Base-by-base conservation (phyloP, 2,329 filamentous ascomycete genomes). In the Cryphonectria carpinicola region DNA sequence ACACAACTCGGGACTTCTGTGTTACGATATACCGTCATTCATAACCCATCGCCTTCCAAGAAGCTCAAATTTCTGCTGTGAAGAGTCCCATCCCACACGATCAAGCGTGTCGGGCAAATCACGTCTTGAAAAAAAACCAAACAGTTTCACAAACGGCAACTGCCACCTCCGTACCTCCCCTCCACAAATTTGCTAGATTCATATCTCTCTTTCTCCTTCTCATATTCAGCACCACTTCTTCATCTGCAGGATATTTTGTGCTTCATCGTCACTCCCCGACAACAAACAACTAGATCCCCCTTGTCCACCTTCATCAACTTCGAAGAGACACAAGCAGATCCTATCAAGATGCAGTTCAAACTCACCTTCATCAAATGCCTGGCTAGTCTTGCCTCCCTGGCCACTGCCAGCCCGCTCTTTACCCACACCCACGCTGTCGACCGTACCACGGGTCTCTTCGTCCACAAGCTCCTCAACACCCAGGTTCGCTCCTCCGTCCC, bases 311-410 rank as follows among this genome's bases (percentile, higher is more conserved):
- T 6, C n/a, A n/a, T 46, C 13, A 10, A 22, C 61, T 6, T 4
- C 61, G 14, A 39, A 39, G 37, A 17, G 13, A 17, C 39, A 22
- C 39, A 17, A 13, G n/a, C 37, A n/a, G 3, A 49, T n/a, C 43
- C 43, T 46, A 17, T 41, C 61, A 64, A n/a, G 37, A 64, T 64
- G 61, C n/a, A 43, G 25, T 14, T 43, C 39, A 28, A n/a, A 46
- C 2, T 11, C 61, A 25, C 14, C n/a, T 2, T 46, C 25, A 19
- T n/a, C n/a, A 39, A 28, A 11, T 19, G 22, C 37, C 61, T 64
- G 14, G 35, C 13, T 14, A 39, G 39, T 39, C 25, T 46, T 13
- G 43, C 63, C 63, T 35, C 43, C 63, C 43, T 52, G 28, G 43
- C 63, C 25, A 13, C 14, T 28, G 43, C 63, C 63, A 49, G 17